These are phyloP conservation scores for Diaporthe vexans DNA, from an alignment of 2,329 filamentous ascomycete species.

Conservation along the genomic window DNA sequence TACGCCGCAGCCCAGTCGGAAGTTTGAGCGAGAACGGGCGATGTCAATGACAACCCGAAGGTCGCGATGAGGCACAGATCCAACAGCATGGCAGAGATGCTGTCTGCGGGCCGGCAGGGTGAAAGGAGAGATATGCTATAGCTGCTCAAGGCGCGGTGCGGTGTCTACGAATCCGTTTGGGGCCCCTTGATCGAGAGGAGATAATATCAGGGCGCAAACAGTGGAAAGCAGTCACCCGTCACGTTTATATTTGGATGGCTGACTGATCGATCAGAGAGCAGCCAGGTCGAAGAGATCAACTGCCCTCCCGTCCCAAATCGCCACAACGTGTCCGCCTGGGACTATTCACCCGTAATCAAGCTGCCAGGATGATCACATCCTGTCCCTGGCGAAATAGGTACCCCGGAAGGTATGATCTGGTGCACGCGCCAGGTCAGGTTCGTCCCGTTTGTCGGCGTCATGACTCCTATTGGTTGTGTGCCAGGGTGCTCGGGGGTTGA, in stretches of 20 bases:
- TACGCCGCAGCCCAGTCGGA: constrained; percentile 77
- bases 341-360: constrained; percentile 21
- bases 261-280: not conserved
- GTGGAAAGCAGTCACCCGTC: not conserved
- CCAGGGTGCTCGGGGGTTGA: not conserved
- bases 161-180: not conserved
- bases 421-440: constrained; percentile 22
- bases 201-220: not conserved
- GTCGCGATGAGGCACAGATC: constrained; percentile 13
- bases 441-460: not conserved
- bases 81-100: not conserved
- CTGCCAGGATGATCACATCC: not conserved
- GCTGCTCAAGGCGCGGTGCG: not conserved
- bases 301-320: not conserved
- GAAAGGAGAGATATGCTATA: not conserved
- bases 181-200: not conserved
- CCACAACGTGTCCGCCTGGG: constrained; percentile 6
- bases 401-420: constrained; percentile 15
- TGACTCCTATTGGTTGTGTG: not conserved
- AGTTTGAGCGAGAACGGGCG: constrained; percentile 62
- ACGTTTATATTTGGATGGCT: constrained; percentile 20
- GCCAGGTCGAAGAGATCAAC: not conserved
- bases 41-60: constrained; percentile 60
- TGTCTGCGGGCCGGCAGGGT: not conserved
- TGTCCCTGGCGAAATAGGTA: constrained; percentile 11